A percentile compares a stretch with the other conserved stretches of the same genome.
phyloP scores from a whole-genome alignment of 78 protist genomes.

The Protostelium mycophagum region DNA sequence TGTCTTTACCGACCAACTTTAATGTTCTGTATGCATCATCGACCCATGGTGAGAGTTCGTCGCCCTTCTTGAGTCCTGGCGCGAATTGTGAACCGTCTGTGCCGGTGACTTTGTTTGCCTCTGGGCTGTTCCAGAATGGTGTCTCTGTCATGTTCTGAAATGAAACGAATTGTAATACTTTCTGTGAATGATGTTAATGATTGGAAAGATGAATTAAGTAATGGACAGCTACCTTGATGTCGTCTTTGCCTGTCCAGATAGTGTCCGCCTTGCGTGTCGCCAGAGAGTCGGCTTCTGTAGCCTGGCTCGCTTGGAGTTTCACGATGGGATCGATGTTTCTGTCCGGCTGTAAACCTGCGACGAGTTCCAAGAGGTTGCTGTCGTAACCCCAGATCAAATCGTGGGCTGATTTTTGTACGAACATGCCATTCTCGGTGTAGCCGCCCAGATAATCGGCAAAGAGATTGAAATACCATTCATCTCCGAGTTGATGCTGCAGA shows the following conservation, averaged over 20 bases:
- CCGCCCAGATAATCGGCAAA: not conserved
- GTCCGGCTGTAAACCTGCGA: not conserved
- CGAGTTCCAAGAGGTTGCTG: not conserved
- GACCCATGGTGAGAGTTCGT: not conserved
- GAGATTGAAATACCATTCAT: not conserved
- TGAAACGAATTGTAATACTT: not conserved
- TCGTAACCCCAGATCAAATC: not conserved
- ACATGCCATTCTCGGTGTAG: not conserved
- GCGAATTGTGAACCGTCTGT: not conserved
- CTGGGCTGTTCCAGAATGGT: not conserved
- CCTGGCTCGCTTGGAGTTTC: not conserved
- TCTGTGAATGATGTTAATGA: not conserved
- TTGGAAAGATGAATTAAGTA: not conserved
- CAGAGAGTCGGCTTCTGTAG: not conserved
- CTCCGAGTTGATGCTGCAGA: not conserved
- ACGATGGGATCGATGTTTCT: not conserved
- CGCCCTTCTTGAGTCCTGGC: not conserved
- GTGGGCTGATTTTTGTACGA: not conserved
- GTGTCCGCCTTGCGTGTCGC: not conserved
- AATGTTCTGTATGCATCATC: not conserved
- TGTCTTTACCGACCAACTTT: not conserved
- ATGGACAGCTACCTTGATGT: not conserved
- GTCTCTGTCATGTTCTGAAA: not conserved
- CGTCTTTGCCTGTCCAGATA: not conserved
- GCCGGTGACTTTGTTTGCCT: not conserved